Conservation (phyloP, 768 basidiomycete species). For the Rhodotorula diobovata region DNA sequence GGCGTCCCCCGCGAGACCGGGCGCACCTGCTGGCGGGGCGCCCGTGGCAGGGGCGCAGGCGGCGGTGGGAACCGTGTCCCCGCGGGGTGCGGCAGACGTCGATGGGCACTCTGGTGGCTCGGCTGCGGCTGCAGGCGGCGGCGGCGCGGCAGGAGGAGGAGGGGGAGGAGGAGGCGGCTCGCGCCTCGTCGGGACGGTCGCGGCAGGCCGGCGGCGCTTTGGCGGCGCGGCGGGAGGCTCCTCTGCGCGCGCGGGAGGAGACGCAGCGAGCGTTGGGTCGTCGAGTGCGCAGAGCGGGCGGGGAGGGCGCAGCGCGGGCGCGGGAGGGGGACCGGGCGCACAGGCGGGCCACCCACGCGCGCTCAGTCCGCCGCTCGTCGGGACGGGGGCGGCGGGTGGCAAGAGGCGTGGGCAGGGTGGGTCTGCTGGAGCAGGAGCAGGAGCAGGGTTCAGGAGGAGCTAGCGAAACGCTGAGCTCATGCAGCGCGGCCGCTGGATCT, state of each 20-base stretch:
- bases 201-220: not conserved
- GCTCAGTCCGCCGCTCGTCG: too few relatives aligned
- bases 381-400: not conserved
- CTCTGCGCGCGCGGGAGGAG: not conserved
- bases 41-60: too few relatives aligned
- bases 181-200: not conserved
- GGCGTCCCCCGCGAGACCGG: not conserved
- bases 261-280: slow-evolving; percentile 7
- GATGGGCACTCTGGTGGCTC: too few relatives aligned
- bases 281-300: not conserved
- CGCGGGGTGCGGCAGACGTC: not conserved
- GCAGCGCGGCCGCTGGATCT: too few relatives aligned
- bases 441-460: not conserved
- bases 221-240: not conserved
- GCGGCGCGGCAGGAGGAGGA: not conserved
- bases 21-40: not conserved
- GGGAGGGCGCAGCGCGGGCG: not conserved
- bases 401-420: too few relatives aligned
- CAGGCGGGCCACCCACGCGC: too few relatives aligned
- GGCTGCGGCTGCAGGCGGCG: not conserved
- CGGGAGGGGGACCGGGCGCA: not conserved
- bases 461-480: too few relatives aligned
- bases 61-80: not conserved
- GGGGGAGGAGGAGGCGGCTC: not conserved
- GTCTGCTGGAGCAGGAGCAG: too few relatives aligned